These are phyloP conservation scores for Decorospora gaudefroyi DNA, from an alignment of 2,329 filamentous ascomycete species.

Conservation along the genomic window DNA sequence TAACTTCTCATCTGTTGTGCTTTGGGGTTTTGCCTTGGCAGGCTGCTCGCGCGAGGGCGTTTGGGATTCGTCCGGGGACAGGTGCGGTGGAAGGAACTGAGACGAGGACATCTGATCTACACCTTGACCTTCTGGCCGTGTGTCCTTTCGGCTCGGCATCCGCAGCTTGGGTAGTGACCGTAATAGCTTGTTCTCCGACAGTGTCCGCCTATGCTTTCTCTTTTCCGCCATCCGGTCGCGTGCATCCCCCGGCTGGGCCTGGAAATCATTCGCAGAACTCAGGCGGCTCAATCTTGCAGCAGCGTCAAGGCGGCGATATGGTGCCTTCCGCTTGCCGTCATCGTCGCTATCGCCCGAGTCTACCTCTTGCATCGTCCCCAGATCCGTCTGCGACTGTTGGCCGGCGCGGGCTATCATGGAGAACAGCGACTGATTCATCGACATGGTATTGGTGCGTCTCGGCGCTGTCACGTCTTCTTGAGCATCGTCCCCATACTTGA, in stretches of 20 bases:
- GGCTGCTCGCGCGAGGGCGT: slow-evolving; percentile 15
- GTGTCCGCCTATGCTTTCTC: slow-evolving; percentile 59
- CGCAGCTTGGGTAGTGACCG: slow-evolving; percentile 66
- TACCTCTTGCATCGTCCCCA: slow-evolving; percentile 75
- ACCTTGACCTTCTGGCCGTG: slow-evolving; percentile 25
- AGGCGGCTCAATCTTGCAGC: slow-evolving; percentile 45
- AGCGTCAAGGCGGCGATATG: slow-evolving; percentile 39
- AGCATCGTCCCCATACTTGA: slow-evolving; percentile 63
- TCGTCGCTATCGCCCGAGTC: slow-evolving; percentile 76
- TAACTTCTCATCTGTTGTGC: slow-evolving; percentile 28
- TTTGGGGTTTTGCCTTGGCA: slow-evolving; percentile 27
- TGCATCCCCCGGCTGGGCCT: slow-evolving; percentile 13
- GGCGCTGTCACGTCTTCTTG: slow-evolving; percentile 65
- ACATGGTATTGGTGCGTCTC: slow-evolving; percentile 56
- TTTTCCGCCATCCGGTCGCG: slow-evolving; percentile 24
- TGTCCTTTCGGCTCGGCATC: slow-evolving; percentile 43
- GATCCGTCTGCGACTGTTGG: slow-evolving; percentile 77
- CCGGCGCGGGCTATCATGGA: slow-evolving; percentile 88
- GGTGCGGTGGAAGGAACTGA: slow-evolving; percentile 45
- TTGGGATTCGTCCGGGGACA: slow-evolving; percentile 23
- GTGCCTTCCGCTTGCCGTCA: slow-evolving; percentile 32
- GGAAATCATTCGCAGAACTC: slow-evolving; percentile 43
- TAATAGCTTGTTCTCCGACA: slow-evolving; percentile 68
- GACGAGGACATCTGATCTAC: slow-evolving; percentile 58
- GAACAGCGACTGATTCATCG: slow-evolving; percentile 94